Percentiles rank a stretch among this genome's conserved stretches.
These are phyloP conservation scores for Apophysomyces trapeziformis DNA, from an alignment of 371 early-diverging fungal genomes.

Conservation along the genomic window DNA sequence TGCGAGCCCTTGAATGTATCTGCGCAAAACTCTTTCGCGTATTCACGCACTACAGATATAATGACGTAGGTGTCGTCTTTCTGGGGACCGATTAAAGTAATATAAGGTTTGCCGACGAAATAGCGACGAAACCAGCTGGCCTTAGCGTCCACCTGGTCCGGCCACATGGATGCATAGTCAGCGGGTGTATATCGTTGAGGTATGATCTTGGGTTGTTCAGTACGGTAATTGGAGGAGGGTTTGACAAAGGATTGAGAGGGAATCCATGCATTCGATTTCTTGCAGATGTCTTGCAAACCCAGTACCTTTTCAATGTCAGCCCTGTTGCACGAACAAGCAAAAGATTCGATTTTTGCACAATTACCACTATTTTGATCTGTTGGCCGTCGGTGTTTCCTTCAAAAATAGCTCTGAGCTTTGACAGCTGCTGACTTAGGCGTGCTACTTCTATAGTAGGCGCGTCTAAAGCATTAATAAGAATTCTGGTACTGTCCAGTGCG, in stretches of 20 bases:
- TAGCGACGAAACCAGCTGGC: conserved; percentile 27
- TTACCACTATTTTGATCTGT: conserved; percentile 4
- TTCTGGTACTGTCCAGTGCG: conserved; percentile 22
- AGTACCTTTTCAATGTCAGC: not conserved
- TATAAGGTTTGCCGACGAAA: conserved; percentile 31
- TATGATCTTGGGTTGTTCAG: conserved; percentile 13
- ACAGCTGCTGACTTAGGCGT: not conserved
- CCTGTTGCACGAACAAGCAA: not conserved
- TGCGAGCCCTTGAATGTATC: conserved; percentile 21
- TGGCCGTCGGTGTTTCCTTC: conserved; percentile 1
- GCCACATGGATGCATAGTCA: conserved; percentile 27
- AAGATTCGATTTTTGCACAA: not conserved
- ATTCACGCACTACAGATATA: conserved; percentile 23
- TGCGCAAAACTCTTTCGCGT: conserved; percentile 19
- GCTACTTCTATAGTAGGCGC: conserved; percentile 15
- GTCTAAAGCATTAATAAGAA: conserved; percentile 26
- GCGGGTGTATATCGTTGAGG: conserved; percentile 12
- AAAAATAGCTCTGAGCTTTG: not conserved
- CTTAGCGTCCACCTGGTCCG: conserved; percentile 28
- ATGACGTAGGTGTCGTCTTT: conserved; percentile 14
- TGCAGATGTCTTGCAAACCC: not conserved
- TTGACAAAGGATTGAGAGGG: conserved; percentile 3
- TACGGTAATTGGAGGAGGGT: conserved; percentile 1
- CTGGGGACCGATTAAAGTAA: conserved; percentile 21
- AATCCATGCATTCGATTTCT: not conserved